Percentiles rank a stretch among this genome's conserved stretches.
phyloP scores from a whole-genome alignment of 371 early-diverging fungal species.

The Blakeslea trispora region DNA sequence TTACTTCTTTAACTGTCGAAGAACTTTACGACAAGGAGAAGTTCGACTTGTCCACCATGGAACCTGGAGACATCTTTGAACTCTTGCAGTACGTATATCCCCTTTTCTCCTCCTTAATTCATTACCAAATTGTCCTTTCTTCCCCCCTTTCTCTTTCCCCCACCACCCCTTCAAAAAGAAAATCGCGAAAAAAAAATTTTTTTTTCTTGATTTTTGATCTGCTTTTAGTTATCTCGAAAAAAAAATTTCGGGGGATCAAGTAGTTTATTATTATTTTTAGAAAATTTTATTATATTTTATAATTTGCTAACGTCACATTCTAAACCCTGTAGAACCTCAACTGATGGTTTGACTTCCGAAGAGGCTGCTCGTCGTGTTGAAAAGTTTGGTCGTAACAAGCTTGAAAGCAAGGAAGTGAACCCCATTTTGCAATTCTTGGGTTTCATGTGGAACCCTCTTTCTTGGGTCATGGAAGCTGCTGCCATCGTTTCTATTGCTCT shows the following conservation, averaged over 20 bases:
- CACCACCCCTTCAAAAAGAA: neutral
- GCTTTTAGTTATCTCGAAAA: conserved; percentile 6
- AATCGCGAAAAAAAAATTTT: too few relatives aligned
- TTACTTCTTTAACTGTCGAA: conserved; percentile 64
- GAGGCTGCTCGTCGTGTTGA: conserved; percentile 57
- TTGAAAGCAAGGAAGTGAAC: conserved; percentile 70
- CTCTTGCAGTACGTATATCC: conserved; percentile 58
- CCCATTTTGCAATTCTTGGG: conserved; percentile 78
- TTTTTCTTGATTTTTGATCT: conserved; percentile 8
- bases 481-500: conserved; percentile 63
- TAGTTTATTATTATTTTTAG: conserved; percentile 13
- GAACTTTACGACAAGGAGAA: conserved; percentile 83
- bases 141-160: conserved; percentile 2
- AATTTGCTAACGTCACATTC: conserved; percentile 22
- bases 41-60: conserved; percentile 80
- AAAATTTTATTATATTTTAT: conserved; percentile 4
- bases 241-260: conserved; percentile 8
- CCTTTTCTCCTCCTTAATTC: conserved; percentile 11
- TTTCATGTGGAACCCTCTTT: conserved; percentile 75
- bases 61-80: conserved; percentile 71
- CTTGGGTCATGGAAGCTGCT: conserved; percentile 74
- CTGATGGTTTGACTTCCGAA: conserved; percentile 53
- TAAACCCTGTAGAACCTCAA: conserved; percentile 37
- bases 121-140: conserved; percentile 2
- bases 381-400: conserved; percentile 66